These are phyloP conservation scores for Aschersonia sp. DNA, from an alignment of 2,329 filamentous ascomycete species.

Conservation along the genomic window DNA sequence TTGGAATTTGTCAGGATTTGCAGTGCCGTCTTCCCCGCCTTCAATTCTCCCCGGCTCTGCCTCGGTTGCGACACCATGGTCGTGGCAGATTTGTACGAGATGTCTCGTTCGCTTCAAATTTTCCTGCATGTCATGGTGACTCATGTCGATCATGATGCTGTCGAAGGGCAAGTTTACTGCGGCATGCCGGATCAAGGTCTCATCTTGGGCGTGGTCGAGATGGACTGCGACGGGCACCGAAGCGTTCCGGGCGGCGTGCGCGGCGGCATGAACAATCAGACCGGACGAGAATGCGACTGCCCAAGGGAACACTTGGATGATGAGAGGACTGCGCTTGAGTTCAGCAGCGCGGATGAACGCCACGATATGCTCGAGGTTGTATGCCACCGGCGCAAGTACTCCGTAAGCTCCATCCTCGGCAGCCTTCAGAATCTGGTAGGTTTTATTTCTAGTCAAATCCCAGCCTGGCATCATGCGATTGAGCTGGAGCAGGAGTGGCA, in stretches of 20 bases:
- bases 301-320: constrained; percentile 63
- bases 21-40: constrained; percentile 55
- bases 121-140: constrained; percentile 54
- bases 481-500: too few species aligned
- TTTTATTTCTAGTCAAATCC: constrained; percentile 9
- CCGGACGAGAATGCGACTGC: constrained; percentile 45
- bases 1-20: constrained; percentile 33
- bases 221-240: constrained; percentile 46
- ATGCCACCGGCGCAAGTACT: constrained; percentile 33
- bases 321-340: constrained; percentile 46
- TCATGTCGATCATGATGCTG: constrained; percentile 67
- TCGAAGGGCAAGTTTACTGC: constrained; percentile 46
- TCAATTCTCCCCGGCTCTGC: constrained; percentile 54
- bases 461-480: not conserved
- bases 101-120: constrained; percentile 51
- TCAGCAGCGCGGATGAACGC: constrained; percentile 55
- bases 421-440: constrained; percentile 30
- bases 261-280: constrained; percentile 34
- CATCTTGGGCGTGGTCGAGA: constrained; percentile 52
- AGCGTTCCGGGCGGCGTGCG: constrained; percentile 37
- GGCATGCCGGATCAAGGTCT: constrained; percentile 40
- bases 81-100: constrained; percentile 45
- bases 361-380: constrained; percentile 58
- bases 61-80: constrained; percentile 49
- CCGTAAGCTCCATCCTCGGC: constrained; percentile 40